These are phyloP conservation scores for Podospora appendiculata DNA, from an alignment of 495 filamentous ascomycete genomes.

Conservation along the genomic window DNA sequence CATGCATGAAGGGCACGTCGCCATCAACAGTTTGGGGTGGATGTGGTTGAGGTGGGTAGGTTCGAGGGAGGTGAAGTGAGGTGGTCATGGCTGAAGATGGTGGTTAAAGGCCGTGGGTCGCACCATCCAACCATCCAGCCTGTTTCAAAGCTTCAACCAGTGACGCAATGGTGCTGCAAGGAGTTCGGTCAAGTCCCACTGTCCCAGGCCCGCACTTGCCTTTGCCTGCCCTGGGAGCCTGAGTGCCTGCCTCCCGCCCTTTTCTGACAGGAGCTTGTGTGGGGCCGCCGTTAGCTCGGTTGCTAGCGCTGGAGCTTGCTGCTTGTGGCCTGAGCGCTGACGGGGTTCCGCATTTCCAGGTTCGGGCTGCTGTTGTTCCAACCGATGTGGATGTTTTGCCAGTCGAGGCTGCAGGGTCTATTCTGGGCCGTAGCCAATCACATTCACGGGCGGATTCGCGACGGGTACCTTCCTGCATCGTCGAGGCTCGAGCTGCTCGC, in stretches of 20 bases:
- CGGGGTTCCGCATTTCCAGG: too few relatives aligned
- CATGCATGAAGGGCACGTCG: too few relatives aligned
- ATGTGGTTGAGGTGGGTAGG: too few relatives aligned
- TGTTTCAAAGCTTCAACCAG: slow-evolving; percentile 1
- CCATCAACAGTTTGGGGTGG: too few relatives aligned
- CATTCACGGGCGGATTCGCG: neutral
- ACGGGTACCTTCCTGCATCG: neutral
- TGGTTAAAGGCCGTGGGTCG: too few relatives aligned
- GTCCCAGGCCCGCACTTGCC: too few relatives aligned
- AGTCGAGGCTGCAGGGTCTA: neutral
- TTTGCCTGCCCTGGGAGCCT: too few relatives aligned
- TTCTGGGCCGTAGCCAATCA: neutral
- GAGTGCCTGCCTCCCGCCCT: too few relatives aligned
- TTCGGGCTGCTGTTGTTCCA: too few relatives aligned
- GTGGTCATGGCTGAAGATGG: too few relatives aligned
- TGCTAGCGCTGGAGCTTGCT: neutral
- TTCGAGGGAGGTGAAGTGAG: too few relatives aligned
- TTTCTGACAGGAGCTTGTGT: slow-evolving; percentile 16
- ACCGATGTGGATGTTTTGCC: neutral
- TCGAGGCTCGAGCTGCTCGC: neutral
- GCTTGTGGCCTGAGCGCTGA: neutral
- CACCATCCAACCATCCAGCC: too few relatives aligned
- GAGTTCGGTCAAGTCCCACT: neutral
- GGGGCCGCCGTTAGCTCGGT: neutral
- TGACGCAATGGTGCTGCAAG: slow-evolving; percentile 20